Conservation (phyloP, 2,329 filamentous ascomycete species). For the Epichloe hybrida region DNA sequence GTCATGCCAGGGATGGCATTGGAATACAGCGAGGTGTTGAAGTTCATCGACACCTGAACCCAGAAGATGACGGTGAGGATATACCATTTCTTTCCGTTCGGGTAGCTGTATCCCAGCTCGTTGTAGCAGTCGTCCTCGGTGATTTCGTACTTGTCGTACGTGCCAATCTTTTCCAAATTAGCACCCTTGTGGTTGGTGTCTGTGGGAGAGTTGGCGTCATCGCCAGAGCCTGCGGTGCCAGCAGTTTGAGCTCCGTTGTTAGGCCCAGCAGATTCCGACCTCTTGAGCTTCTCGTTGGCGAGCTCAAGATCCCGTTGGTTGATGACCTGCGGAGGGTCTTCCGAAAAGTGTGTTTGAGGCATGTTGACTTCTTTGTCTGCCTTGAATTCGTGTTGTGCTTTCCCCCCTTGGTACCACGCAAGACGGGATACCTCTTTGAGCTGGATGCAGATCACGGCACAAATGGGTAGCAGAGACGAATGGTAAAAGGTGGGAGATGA, state of each 20-base stretch:
- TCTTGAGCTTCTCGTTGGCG: constrained; percentile 25
- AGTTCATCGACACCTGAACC: constrained; percentile 66
- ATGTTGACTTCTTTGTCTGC: constrained; percentile 8
- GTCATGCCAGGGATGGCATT: constrained; percentile 54
- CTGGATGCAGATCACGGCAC: not conserved
- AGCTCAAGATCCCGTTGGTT: constrained; percentile 20
- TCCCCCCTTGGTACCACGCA: not conserved
- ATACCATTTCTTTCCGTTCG: constrained; percentile 54
- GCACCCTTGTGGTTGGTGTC: constrained; percentile 20
- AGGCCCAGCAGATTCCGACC: constrained; percentile 7
- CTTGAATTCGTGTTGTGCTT: not conserved
- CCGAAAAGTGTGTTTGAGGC: constrained; percentile 20
- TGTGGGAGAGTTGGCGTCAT: constrained; percentile 5
- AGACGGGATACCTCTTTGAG: not conserved
- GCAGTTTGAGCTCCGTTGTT: not conserved
- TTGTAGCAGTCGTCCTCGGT: constrained; percentile 49
- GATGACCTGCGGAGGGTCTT: constrained; percentile 25
- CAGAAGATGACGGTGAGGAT: constrained; percentile 61
- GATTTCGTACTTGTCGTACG: constrained; percentile 30
- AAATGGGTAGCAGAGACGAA: not conserved
- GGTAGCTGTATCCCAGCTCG: constrained; percentile 50
- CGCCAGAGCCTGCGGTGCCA: constrained; percentile 3
- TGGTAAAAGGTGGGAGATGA: not conserved
- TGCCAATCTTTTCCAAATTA: constrained; percentile 22
- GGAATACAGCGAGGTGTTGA: constrained; percentile 63